Evolutionary conservation across 495 filamentous ascomycete species (phyloP).

Genomic region (Hypoxylon subgilvum): DNA sequence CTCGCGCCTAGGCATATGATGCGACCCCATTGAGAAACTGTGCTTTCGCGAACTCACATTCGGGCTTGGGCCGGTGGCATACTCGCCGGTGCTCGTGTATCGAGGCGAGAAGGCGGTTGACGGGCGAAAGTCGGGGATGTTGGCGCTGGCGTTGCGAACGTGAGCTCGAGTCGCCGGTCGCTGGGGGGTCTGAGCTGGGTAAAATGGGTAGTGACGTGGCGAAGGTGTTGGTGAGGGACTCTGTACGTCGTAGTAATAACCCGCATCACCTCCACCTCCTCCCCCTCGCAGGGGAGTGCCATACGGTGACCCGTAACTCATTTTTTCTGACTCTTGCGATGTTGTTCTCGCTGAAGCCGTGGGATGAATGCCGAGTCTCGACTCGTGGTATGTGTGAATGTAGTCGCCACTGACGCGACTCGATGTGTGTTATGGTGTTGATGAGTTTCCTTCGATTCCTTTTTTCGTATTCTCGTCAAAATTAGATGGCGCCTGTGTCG

Average conservation of each 20-base stretch:
- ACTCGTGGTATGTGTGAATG: constrained; percentile 15
- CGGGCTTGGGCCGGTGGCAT: constrained; percentile 56
- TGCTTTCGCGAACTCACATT: constrained; percentile 64
- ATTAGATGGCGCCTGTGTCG: constrained; percentile 53
- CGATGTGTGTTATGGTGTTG: constrained; percentile 17
- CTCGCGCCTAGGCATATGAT: constrained; percentile 51
- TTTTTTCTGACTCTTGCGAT: constrained; percentile 46
- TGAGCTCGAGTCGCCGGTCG: constrained; percentile 56
- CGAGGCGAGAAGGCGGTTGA: constrained; percentile 53
- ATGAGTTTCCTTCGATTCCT: constrained; percentile 29
- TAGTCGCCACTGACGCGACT: constrained; percentile 31
- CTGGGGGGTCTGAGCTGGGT: constrained; percentile 52
- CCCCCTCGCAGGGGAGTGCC: constrained; percentile 48
- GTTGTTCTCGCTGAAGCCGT: constrained; percentile 24
- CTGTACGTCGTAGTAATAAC: constrained; percentile 51
- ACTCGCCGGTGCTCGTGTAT: constrained; percentile 61
- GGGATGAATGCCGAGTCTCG: constrained; percentile 2
- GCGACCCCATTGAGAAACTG: constrained; percentile 53
- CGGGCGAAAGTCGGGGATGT: constrained; percentile 47
- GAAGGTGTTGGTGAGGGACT: constrained; percentile 60
- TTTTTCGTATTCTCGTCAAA: constrained; percentile 22
- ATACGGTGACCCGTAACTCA: constrained; percentile 57
- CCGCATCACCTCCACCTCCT: constrained; percentile 40
- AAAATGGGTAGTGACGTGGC: constrained; percentile 53
- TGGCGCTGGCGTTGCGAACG: constrained; percentile 51